phyloP scores from a whole-genome alignment of 768 basidiomycete genomes.

The Termitomyces titanicus region DNA sequence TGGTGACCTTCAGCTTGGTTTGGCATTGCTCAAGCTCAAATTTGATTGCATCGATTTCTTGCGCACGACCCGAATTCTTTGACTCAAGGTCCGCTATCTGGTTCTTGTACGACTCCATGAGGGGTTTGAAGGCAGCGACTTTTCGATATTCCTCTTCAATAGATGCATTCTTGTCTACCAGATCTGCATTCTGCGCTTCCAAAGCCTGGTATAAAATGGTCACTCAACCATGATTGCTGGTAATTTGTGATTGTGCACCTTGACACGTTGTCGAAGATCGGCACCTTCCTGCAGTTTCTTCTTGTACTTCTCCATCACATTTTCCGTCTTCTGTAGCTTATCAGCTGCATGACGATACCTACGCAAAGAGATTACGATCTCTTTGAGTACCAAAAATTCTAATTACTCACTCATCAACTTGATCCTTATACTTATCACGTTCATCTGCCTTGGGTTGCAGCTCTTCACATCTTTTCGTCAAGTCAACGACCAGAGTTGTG shows the following conservation, averaged over 20 bases:
- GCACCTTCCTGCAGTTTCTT: conserved; percentile 96
- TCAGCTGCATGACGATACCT: conserved; percentile 93
- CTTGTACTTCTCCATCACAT: conserved; percentile 98
- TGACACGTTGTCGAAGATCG: conserved; percentile 82
- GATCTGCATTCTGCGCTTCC: conserved; percentile 89
- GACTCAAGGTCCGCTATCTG: conserved; percentile 81
- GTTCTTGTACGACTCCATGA: conserved; percentile 89
- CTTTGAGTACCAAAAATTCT: no score
- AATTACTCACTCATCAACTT: conserved; percentile 82
- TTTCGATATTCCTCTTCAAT: conserved; percentile 93
- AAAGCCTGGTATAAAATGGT: conserved; percentile 52
- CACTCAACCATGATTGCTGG: not conserved
- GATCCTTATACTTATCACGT: conserved; percentile 79
- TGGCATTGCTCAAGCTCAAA: conserved; percentile 77
- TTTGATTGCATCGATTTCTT: conserved; percentile 69
- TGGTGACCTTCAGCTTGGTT: conserved; percentile 62
- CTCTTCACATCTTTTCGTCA: conserved; percentile 80
- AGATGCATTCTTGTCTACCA: conserved; percentile 87
- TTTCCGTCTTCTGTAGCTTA: conserved; percentile 89
- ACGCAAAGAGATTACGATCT: not conserved
- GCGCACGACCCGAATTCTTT: conserved; percentile 58
- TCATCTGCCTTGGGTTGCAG: conserved; percentile 76
- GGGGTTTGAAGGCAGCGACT: conserved; percentile 78
- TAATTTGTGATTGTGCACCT: conserved; percentile 42
- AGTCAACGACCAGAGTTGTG: conserved; percentile 58